Base-by-base conservation (phyloP, 768 basidiomycete species). In the Royoungia palumana region DNA sequence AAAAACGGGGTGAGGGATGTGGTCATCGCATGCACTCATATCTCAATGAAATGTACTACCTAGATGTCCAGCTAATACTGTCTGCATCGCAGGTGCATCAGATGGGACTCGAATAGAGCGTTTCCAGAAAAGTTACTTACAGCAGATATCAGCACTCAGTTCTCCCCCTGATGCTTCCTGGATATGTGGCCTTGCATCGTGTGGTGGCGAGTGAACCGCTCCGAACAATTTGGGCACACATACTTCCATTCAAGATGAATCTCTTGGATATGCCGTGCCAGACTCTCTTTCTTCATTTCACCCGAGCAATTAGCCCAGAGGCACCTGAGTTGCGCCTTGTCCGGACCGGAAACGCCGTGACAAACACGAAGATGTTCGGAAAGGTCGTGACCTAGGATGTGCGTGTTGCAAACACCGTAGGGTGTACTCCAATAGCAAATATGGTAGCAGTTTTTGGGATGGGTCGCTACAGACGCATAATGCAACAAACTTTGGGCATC, bases 281-380 rank as follows among this genome's bases (percentile, higher is more conserved):
- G 21, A 20, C 67, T 67, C 48, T 69, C 65, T 35, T 45, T 67
- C 25, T 51, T 69, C 65, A 69, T 63, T 0, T 41, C 46, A 11
- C 19, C 0, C 6, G 2, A n/a, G 27, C 65, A 69, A 10, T 25
- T 35, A 19, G 9, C 2, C 65, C 65, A 69, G 28, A 6, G 25
- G 11, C 67, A 67, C 2, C 0, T 30, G 10, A 69, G 0, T 1
- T 0, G 1, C 8, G 38, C 3, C n/a, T 48, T 41, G 0, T 62
- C 65, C n/a, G 55, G 14, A 8, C 58, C 65, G 1, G n/a, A 2
- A 17, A 69, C 14, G 14, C 57, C 55, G 12, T 67, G 65, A 14
- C 0, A 6, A 17, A 24, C 4, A 11, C 67, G 58, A 12, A 67
- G 30, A 42, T 67, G 65, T 0, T 53, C 55, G 13, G 65, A 13